Percentiles rank a stretch among this genome's conserved stretches.
Conservation (phyloP, 345 rosid species). For the Ricinus communis region DNA sequence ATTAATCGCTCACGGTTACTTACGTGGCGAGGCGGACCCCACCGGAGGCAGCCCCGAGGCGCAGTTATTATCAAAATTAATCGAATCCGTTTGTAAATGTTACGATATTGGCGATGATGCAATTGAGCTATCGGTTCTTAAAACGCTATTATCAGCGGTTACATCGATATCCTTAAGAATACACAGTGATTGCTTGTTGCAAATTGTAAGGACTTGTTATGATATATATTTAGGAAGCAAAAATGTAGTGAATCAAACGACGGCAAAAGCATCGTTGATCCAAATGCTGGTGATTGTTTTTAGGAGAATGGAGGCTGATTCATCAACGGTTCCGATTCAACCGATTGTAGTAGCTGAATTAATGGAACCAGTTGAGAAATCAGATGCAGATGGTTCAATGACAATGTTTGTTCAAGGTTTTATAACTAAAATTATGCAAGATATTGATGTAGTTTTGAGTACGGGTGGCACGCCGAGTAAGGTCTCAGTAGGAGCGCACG, state of each 20-base stretch:
- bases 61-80: constrained; percentile 59
- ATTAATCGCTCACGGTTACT: constrained; percentile 78
- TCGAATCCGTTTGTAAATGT: constrained; percentile 82
- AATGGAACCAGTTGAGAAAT: constrained; percentile 84
- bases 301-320: constrained; percentile 98
- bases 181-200: constrained; percentile 89
- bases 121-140: constrained; percentile 65
- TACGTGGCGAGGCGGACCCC: constrained; percentile 98
- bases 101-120: constrained; percentile 80
- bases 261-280: constrained; percentile 91
- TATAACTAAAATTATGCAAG: constrained; percentile 76
- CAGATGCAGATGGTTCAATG: constrained; percentile 74
- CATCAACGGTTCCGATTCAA: constrained; percentile 88
- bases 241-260: constrained; percentile 86
- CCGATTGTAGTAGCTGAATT: constrained; percentile 99
- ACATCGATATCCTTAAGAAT: constrained; percentile 83
- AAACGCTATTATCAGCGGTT: constrained; percentile 82
- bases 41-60: constrained; percentile 62
- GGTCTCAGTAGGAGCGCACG: constrained; percentile 52
- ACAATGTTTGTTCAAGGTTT: constrained; percentile 87
- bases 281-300: constrained; percentile 98
- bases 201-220: constrained; percentile 88
- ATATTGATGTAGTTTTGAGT: constrained; percentile 66
- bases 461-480: constrained; percentile 50
- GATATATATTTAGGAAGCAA: constrained; percentile 91